phyloP scores from a whole-genome alignment of 2,329 filamentous ascomycete genomes.

The Aspergillus bombycis region DNA sequence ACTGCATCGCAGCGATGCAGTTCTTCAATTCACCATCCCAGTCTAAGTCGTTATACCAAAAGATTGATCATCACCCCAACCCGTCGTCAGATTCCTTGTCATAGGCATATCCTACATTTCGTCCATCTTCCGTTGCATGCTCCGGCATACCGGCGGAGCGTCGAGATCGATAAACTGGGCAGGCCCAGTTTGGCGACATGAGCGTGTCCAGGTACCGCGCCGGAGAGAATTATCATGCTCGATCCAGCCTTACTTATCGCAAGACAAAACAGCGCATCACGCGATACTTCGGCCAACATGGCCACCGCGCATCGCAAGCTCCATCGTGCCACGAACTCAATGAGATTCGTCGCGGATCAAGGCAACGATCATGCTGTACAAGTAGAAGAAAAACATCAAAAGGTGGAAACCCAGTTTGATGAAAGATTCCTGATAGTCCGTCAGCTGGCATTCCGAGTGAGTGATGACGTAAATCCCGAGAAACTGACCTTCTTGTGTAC shows the following conservation, averaged over 20 bases:
- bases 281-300: conserved; percentile 19
- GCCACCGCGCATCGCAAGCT: conserved; percentile 45
- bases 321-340: conserved; percentile 57
- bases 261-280: conserved; percentile 10
- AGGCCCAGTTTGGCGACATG: background rate
- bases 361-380: conserved; percentile 98
- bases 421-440: conserved; percentile 79
- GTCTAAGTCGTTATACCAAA: conserved; percentile 9
- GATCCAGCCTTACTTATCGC: conserved; percentile 5
- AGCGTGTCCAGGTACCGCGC: background rate
- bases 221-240: conserved; percentile 1
- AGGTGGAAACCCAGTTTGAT: conserved; percentile 98
- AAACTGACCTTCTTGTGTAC: conserved; percentile 89
- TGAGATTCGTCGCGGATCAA: conserved; percentile 93
- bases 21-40: conserved; percentile 3
- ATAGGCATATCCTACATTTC: conserved; percentile 7
- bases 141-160: conserved; percentile 5
- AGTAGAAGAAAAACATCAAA: conserved; percentile 99
- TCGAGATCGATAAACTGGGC: background rate
- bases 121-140: background rate
- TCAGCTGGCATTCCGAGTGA: conserved; percentile 14
- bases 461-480: conserved; percentile 13
- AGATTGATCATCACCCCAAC: conserved; percentile 2
- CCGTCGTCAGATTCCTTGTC: conserved; percentile 1
- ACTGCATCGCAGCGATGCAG: conserved; percentile 9